phyloP scores from a whole-genome alignment of 495 filamentous ascomycete genomes.

The Penicillium diatomitis region DNA sequence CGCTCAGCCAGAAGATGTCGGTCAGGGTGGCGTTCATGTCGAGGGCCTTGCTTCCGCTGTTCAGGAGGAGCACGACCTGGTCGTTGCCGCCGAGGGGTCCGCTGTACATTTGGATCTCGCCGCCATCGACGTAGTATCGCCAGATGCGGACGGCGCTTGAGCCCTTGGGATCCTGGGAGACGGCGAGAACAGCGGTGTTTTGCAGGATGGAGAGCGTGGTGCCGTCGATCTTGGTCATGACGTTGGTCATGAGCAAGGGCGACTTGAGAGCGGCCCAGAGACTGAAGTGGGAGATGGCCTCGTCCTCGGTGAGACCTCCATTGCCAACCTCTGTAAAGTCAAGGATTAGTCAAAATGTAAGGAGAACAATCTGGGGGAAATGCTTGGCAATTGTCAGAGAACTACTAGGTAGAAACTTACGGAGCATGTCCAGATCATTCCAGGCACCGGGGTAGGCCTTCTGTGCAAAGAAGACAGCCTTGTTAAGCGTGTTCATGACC shows the following conservation, averaged over 20 bases:
- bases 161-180: slow-evolving; percentile 36
- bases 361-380: background rate
- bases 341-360: too few relatives aligned
- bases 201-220: slow-evolving; percentile 26
- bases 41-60: slow-evolving; percentile 28
- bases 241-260: slow-evolving; percentile 27
- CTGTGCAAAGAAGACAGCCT: slow-evolving; percentile 28
- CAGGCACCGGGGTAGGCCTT: slow-evolving; percentile 24
- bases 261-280: slow-evolving; percentile 30
- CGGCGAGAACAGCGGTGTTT: slow-evolving; percentile 37
- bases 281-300: slow-evolving; percentile 25
- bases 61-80: slow-evolving; percentile 42
- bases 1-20: slow-evolving; percentile 45
- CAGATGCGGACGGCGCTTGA: slow-evolving; percentile 28
- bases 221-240: slow-evolving; percentile 19
- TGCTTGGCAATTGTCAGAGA: slow-evolving; percentile 4
- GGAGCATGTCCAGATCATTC: slow-evolving; percentile 48
- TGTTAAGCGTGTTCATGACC: slow-evolving; percentile 43
- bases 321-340: slow-evolving; percentile 52
- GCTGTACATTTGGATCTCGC: slow-evolving; percentile 43
- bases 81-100: slow-evolving; percentile 33
- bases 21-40: slow-evolving; percentile 42
- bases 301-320: slow-evolving; percentile 38
- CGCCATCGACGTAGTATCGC: slow-evolving; percentile 25
- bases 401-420: background rate